Evolutionary conservation across 2,329 filamentous ascomycete genomes (phyloP), one percentile per base, ranked within the genome.

Genomic region (Neofusicoccum laricinum): DNA sequence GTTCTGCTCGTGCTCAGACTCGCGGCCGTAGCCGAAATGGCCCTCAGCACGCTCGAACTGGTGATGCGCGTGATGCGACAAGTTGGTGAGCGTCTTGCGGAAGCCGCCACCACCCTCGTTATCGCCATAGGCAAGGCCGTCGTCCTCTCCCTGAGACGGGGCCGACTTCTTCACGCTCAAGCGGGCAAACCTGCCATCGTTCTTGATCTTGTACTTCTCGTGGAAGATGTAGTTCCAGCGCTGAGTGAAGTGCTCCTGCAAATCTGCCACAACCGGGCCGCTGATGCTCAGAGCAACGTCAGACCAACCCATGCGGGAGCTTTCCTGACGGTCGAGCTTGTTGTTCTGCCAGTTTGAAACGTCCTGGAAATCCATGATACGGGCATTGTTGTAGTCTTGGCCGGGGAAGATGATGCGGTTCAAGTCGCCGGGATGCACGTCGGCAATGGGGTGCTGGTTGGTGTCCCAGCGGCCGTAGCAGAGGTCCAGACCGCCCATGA

Each of bases 141-240:
- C 77, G 32, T 77, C 69, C 17, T 75, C 69, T 32, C 73, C 71
- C 62, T 78, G 71, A 43, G 72, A 68, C 67, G 77, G 65, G 32
- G 64, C 48, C 41, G 58, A 21, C 30, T 51, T 61, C 43, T 50
- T 50, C 12, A 62, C 14, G 17, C 15, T n/a, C 19, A 77, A 69
- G 58, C 68, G 75, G 69, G 67, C 38, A 67, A 87, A 88, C 64
- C 84, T 77, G 3, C 74, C 71, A 50, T 85, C 79, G 51, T 82
- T 78, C 15, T 85, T 83, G 38, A 84, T 81, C 66, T 81, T 79
- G 73, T 97, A 97, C 75, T 97, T 97, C 59, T 90, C 87, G 64
- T 88, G 84, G 68, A 87, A 96, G 68, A 97, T 93, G 73, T 91
- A 96, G 78, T 97, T 97, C 92, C 93, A 97, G 70, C 93, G 83